phyloP scores from a whole-genome alignment of 2,329 filamentous ascomycete genomes.

The Aspergillus jensenii region DNA sequence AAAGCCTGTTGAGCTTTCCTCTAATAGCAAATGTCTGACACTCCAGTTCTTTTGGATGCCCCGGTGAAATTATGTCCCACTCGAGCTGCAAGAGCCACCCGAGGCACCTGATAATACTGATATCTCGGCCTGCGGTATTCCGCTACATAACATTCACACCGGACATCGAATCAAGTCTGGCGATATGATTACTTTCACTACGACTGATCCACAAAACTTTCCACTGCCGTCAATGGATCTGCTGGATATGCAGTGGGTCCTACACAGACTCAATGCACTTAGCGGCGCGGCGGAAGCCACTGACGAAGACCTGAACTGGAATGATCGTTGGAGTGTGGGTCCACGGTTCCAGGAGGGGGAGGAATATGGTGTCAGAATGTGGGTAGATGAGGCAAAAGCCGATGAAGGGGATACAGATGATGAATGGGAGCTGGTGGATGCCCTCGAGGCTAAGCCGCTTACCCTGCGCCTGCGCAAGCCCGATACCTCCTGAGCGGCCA shows the following conservation, averaged over 20 bases:
- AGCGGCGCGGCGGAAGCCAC: background rate
- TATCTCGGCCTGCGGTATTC: background rate
- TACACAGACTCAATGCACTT: background rate
- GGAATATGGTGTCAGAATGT: too few species aligned
- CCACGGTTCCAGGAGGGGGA: fast-evolving
- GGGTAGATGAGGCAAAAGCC: too few species aligned
- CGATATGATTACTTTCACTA: background rate
- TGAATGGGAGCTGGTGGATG: too few species aligned
- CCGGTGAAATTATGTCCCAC: background rate
- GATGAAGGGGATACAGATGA: too few species aligned
- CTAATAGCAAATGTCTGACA: background rate
- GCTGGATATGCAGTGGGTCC: background rate
- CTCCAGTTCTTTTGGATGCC: background rate
- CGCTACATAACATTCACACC: background rate
- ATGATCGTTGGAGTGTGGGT: background rate
- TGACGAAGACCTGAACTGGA: background rate
- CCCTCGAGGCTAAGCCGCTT: too few species aligned
- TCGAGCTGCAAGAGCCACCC: too few species aligned
- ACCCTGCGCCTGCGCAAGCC: too few species aligned
- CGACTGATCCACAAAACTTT: background rate
- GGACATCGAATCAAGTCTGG: background rate
- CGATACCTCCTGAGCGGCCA: too few species aligned
- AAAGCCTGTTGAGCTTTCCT: background rate
- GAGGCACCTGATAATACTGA: background rate
- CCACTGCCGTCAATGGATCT: background rate